phyloP scores from a whole-genome alignment of 129 eudicot genomes.

The Artemisia argyi region DNA sequence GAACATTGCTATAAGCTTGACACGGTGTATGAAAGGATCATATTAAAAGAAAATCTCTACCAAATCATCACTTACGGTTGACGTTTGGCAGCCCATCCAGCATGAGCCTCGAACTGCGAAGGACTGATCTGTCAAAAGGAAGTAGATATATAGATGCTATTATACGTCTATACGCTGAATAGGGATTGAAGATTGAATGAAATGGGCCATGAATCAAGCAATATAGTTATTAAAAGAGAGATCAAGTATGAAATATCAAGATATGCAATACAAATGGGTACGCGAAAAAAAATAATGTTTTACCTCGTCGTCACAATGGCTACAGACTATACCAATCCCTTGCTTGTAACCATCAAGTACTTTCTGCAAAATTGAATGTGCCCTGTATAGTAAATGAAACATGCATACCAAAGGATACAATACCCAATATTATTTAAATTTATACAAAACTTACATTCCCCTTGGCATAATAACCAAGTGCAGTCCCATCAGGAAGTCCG shows the following conservation, averaged over 20 bases:
- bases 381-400: background rate
- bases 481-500: slow-evolving; percentile 96
- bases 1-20: background rate
- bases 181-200: background rate
- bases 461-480: slow-evolving; percentile 78
- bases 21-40: background rate
- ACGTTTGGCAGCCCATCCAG: slow-evolving; percentile 96
- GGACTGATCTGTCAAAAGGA: slow-evolving; percentile 78
- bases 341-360: slow-evolving; percentile 89
- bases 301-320: slow-evolving; percentile 86
- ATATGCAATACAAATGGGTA: slow-evolving; percentile 1
- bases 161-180: background rate
- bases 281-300: background rate
- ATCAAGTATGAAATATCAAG: background rate
- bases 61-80: slow-evolving; percentile 76
- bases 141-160: slow-evolving; percentile 2
- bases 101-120: slow-evolving; percentile 96
- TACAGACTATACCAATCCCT: slow-evolving; percentile 89
- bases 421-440: background rate
- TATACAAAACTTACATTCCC: slow-evolving; percentile 65
- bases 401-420: slow-evolving; percentile 12
- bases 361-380: slow-evolving; percentile 45
- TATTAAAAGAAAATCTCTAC: slow-evolving; percentile 5
- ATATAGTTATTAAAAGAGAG: background rate
- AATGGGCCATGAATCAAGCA: background rate